Percentiles rank a stretch among this genome's conserved stretches.
These are phyloP conservation scores for Bryoglossum gracile DNA, from an alignment of 495 filamentous ascomycete species.

Conservation along the genomic window DNA sequence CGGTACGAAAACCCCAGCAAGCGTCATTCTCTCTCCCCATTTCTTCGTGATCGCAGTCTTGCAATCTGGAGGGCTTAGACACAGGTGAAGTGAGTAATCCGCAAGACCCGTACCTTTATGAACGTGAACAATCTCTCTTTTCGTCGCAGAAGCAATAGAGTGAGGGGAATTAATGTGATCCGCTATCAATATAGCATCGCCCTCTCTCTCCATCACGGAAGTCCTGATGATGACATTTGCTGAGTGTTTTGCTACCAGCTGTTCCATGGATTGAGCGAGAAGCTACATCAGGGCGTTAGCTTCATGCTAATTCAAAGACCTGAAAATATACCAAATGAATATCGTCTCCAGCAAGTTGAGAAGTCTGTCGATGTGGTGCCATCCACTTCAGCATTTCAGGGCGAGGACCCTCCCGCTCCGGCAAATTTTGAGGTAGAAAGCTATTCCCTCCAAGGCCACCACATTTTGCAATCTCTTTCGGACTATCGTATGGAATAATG, in stretches of 20 bases:
- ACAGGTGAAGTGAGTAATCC: slow-evolving; percentile 17
- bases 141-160: slow-evolving; percentile 7
- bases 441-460: slow-evolving; percentile 5
- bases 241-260: slow-evolving; percentile 11
- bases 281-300: slow-evolving; percentile 5
- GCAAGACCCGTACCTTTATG: slow-evolving; percentile 5
- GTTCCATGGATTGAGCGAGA: slow-evolving; percentile 8
- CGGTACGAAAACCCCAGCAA: slow-evolving; percentile 15
- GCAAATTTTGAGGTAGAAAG: slow-evolving; percentile 7
- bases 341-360: slow-evolving; percentile 14
- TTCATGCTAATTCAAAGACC: too few relatives aligned
- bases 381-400: slow-evolving; percentile 16
- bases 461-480: slow-evolving; percentile 16
- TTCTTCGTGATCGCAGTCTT: slow-evolving; percentile 18
- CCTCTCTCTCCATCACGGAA: slow-evolving; percentile 14
- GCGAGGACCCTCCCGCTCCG: slow-evolving; percentile 14
- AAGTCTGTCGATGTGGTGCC: slow-evolving; percentile 14
- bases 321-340: slow-evolving; percentile 11
- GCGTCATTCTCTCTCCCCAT: slow-evolving; percentile 20
- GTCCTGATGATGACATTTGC: slow-evolving; percentile 11
- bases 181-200: slow-evolving; percentile 14
- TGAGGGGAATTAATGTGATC: slow-evolving; percentile 15
- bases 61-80: slow-evolving; percentile 16
- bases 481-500: slow-evolving; percentile 14
- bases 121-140: slow-evolving; percentile 19